Percentiles rank a stretch among this genome's conserved stretches.
Evolutionary conservation across 2,329 filamentous ascomycete species (phyloP).

Genomic region (Calcarisporium arbuscula): DNA sequence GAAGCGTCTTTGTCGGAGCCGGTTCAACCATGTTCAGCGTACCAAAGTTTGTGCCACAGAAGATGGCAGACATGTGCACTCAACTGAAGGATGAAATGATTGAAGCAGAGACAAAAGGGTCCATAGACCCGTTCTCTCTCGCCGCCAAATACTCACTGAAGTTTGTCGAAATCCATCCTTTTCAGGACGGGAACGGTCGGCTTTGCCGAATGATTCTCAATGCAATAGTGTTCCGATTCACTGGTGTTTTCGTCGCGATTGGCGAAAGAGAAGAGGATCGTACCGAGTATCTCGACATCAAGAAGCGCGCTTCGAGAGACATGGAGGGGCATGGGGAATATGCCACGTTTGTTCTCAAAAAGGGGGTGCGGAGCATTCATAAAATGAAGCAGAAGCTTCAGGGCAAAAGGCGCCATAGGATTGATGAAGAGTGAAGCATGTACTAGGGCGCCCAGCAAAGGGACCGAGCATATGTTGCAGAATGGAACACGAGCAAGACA

Average conservation of each 20-base stretch:
- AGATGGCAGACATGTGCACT: constrained; percentile 21
- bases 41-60: constrained; percentile 16
- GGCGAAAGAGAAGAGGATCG: constrained; percentile 15
- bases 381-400: constrained; percentile 17
- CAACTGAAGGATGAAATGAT: constrained; percentile 13
- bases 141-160: constrained; percentile 16
- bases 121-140: constrained; percentile 22
- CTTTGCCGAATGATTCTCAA: constrained; percentile 31
- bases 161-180: constrained; percentile 32
- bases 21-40: constrained; percentile 20
- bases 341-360: constrained; percentile 18
- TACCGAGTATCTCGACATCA: constrained; percentile 16
- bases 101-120: background rate
- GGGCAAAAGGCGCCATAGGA: too few species aligned
- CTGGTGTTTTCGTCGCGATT: constrained; percentile 14
- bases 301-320: constrained; percentile 12
- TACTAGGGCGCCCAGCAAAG: too few species aligned
- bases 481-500: too few species aligned
- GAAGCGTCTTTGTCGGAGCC: constrained; percentile 15
- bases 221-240: constrained; percentile 24
- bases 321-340: constrained; percentile 23
- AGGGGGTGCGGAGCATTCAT: constrained; percentile 4
- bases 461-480: too few species aligned
- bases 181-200: constrained; percentile 31
- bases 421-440: too few species aligned